phyloP scores from a whole-genome alignment of 805 yeast genomes.

The Hagleromyces aurorensis region DNA sequence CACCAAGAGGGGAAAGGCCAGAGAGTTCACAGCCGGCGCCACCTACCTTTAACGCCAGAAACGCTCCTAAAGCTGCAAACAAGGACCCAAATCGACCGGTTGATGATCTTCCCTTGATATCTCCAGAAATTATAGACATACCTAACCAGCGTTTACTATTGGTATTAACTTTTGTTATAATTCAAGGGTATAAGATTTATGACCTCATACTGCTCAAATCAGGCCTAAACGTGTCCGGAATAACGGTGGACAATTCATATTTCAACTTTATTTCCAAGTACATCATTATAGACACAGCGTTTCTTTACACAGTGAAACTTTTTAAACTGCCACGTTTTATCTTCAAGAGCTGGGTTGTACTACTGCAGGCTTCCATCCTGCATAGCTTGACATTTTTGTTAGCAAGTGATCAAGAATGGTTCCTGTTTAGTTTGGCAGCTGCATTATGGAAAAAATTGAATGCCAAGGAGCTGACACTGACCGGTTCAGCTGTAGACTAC shows the following conservation, averaged over 20 bases:
- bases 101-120: slow-evolving; percentile 41
- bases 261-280: slow-evolving; percentile 63
- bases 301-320: slow-evolving; percentile 62
- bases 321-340: slow-evolving; percentile 69
- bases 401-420: slow-evolving; percentile 43
- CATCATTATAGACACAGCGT: slow-evolving; percentile 61
- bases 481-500: slow-evolving; percentile 38
- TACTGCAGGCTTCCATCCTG: slow-evolving; percentile 40
- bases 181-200: slow-evolving; percentile 84
- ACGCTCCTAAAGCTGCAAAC: slow-evolving; percentile 1
- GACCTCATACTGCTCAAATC: slow-evolving; percentile 57
- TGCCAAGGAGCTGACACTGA: slow-evolving; percentile 43
- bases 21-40: background rate
- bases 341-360: slow-evolving; percentile 50
- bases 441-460: slow-evolving; percentile 39
- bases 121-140: slow-evolving; percentile 57
- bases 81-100: slow-evolving; percentile 1
- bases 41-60: slow-evolving; percentile 2
- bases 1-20: background rate
- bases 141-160: slow-evolving; percentile 70
- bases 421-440: slow-evolving; percentile 35
- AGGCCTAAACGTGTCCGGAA: slow-evolving; percentile 29
- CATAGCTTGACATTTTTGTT: slow-evolving; percentile 46
- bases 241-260: slow-evolving; percentile 38
- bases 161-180: slow-evolving; percentile 54